A percentile compares a stretch with the other conserved stretches of the same genome.
Conservation (phyloP, 2,329 filamentous ascomycete species). For the Pseudocercospora cruenta region DNA sequence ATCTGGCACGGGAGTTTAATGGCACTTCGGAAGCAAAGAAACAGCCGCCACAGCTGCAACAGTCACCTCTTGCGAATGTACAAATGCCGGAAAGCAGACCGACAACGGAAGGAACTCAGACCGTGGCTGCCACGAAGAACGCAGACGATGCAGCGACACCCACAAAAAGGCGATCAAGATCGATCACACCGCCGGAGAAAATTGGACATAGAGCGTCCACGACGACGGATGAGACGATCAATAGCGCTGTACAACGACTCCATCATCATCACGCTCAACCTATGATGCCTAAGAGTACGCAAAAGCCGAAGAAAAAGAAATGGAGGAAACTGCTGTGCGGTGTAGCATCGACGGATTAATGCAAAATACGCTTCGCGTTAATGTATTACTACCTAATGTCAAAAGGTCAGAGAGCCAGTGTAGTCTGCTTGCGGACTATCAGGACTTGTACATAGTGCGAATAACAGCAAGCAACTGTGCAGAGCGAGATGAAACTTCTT, state of each 20-base stretch:
- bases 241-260: conserved; percentile 2
- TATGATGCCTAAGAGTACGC: background rate
- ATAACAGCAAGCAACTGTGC: background rate
- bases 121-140: background rate
- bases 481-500: background rate
- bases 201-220: conserved; percentile 13
- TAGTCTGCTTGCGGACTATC: background rate
- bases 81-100: background rate
- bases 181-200: conserved; percentile 13
- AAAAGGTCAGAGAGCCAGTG: background rate
- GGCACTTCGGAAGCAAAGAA: background rate
- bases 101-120: background rate
- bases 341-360: background rate
- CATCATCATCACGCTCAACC: background rate
- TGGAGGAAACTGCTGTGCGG: conserved; percentile 22
- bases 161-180: background rate
- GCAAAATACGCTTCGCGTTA: background rate
- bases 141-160: background rate
- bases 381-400: conserved; percentile 1
- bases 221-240: conserved; percentile 12
- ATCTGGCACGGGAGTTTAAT: conserved; percentile 15
- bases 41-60: background rate
- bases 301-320: conserved; percentile 7
- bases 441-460: background rate
- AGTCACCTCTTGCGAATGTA: conserved; percentile 14